These are phyloP conservation scores for Mucor ambiguus DNA, from an alignment of 371 early-diverging fungal species.

Conservation along the genomic window DNA sequence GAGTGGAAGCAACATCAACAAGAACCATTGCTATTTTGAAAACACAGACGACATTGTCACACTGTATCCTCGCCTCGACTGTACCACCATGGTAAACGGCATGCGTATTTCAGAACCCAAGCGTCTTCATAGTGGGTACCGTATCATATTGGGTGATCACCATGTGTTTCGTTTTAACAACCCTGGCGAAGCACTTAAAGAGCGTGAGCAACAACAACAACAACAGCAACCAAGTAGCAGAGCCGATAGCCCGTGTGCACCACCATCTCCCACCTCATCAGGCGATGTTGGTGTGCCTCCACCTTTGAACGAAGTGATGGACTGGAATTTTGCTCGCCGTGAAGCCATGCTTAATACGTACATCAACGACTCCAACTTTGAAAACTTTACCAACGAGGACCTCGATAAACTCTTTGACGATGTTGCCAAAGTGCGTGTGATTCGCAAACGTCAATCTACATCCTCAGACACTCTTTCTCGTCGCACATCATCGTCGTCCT, in stretches of 20 bases:
- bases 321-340: conserved; percentile 77
- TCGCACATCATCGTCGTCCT: conserved; percentile 29
- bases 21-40: conserved; percentile 80
- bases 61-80: conserved; percentile 62
- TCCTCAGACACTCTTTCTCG: conserved; percentile 29
- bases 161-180: conserved; percentile 88
- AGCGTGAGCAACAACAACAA: conserved; percentile 45
- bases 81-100: conserved; percentile 82
- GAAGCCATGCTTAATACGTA: conserved; percentile 61
- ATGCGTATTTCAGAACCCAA: conserved; percentile 62
- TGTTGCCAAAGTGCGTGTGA: conserved; percentile 48
- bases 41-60: conserved; percentile 65
- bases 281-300: conserved; percentile 34
- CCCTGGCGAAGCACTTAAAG: conserved; percentile 81
- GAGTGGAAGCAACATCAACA: conserved; percentile 70
- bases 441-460: conserved; percentile 28
- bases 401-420: conserved; percentile 56
- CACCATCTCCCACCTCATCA: conserved; percentile 58
- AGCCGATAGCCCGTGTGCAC: conserved; percentile 26
- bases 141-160: conserved; percentile 81
- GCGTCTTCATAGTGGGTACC: conserved; percentile 73
- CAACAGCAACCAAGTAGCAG: background rate
- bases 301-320: conserved; percentile 57
- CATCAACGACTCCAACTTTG: conserved; percentile 46
- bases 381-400: conserved; percentile 54